These are phyloP conservation scores for Fragaria ananassa DNA, from an alignment of 306 rosid species.

Conservation along the genomic window DNA sequence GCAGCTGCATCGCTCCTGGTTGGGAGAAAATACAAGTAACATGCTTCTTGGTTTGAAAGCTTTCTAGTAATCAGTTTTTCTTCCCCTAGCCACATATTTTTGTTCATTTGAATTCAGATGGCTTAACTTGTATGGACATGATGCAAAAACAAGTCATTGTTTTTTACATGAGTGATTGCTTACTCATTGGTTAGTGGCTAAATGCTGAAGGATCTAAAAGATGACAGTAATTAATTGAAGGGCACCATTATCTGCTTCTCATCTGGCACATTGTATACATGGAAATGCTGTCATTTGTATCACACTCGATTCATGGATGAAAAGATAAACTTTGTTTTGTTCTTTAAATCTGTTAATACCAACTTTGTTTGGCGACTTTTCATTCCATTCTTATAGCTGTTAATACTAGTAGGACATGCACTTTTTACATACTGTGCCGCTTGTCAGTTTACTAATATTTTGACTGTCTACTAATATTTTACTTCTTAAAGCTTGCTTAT, in stretches of 20 bases:
- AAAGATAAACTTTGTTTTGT: neutral
- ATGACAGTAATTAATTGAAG: neutral
- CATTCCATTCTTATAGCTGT: neutral
- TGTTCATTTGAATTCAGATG: neutral
- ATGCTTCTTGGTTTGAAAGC: neutral
- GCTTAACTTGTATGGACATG: neutral
- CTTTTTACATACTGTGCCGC: neutral
- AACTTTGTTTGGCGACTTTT: neutral
- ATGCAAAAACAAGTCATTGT: neutral
- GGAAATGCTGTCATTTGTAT: neutral
- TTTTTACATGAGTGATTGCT: neutral
- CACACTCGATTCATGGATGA: neutral
- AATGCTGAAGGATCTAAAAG: constrained; percentile 4
- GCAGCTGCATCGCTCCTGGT: neutral
- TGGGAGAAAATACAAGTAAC: neutral
- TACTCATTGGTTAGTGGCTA: neutral
- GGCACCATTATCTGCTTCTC: neutral
- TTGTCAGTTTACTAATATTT: constrained; percentile 7
- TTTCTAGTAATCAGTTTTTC: neutral
- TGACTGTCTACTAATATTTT: constrained; percentile 6
- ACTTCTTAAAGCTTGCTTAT: constrained; percentile 57
- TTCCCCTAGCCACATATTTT: neutral
- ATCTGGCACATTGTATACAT: neutral
- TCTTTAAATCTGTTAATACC: neutral
- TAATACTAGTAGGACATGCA: neutral